Conservation (phyloP, 2,329 filamentous ascomycete genomes). For the Beauveria bassiana region DNA sequence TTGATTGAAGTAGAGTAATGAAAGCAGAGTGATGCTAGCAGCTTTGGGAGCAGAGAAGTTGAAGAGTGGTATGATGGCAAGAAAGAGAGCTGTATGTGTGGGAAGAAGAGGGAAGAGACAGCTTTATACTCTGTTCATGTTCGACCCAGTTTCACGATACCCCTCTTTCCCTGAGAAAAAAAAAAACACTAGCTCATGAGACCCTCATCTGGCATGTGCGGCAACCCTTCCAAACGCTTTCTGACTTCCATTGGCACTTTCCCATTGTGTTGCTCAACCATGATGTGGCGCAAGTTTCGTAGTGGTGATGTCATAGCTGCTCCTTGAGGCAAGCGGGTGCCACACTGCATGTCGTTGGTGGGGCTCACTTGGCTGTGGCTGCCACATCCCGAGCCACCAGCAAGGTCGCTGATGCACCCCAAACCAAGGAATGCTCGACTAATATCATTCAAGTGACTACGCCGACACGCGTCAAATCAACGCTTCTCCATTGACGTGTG, state of each 20-base stretch:
- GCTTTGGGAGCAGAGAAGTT: neutral
- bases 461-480: neutral
- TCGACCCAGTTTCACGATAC: neutral
- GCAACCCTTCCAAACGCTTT: neutral
- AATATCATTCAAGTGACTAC: neutral
- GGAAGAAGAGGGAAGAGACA: neutral
- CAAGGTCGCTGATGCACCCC: neutral
- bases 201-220: constrained; percentile 1
- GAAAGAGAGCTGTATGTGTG: neutral
- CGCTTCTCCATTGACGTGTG: neutral
- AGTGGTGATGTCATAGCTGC: constrained; percentile 8
- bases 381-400: neutral
- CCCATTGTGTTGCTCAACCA: neutral
- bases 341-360: neutral
- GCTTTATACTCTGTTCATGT: constrained; percentile 7
- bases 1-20: neutral
- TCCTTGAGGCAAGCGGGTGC: neutral
- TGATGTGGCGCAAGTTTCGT: neutral
- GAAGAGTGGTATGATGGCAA: neutral
- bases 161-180: neutral
- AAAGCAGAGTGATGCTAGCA: neutral
- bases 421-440: neutral
- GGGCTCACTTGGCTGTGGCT: neutral
- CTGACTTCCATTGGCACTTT: neutral
- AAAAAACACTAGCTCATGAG: neutral